Base-by-base conservation (phyloP, 1,284 basidiomycete species). In the Golubevia pallescens region DNA sequence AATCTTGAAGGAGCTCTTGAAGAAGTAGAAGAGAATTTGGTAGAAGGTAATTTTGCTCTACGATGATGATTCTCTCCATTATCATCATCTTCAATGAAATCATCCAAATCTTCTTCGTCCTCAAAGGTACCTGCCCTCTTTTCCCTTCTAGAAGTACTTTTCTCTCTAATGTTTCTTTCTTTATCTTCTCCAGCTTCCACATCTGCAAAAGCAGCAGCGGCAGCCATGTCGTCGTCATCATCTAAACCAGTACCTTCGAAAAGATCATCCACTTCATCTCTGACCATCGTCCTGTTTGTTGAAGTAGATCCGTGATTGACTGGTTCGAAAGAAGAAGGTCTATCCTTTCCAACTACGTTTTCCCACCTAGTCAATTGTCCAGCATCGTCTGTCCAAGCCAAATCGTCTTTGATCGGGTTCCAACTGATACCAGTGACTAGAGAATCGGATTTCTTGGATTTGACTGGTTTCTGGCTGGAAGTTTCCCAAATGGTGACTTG, bases 401-500 rank as follows among this genome's bases (percentile, higher is more conserved):
- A 69, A 0, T 73, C 78, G 53, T 85, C 80, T 51, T 70, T 65
- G 38, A 55, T 55, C 0, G 79, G 78, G 48, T 79, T 73, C 81
- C 81, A 85, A 63, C 71, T 75, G 64, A 85, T 74, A 34, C 74
- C 68, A 13, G 76, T 80, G 23, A 81, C 78, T n/a, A 81, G 61
- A 8, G 66, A 69, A 6, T 85, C 76, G 1, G 74, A 74, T 58
- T 59, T 65, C 24, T 72, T 70, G 21, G 63, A 16, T 1, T 66
- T 62, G 14, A 85, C 66, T 0, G 77, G 66, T 20, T 67, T 71
- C 4, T 67, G 70, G 10, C 67, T 74, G 8, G 74, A 67, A 16
- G 75, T 64, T 6, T 81, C 80, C 81, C 81, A 85, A 5, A 85
- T 62, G 1, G 74, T 80, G 6, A 84, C 66, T 38, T 79, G 75